Evolutionary conservation across 2,329 filamentous ascomycete species (phyloP).

Genomic region (Madurella fahalii): DNA sequence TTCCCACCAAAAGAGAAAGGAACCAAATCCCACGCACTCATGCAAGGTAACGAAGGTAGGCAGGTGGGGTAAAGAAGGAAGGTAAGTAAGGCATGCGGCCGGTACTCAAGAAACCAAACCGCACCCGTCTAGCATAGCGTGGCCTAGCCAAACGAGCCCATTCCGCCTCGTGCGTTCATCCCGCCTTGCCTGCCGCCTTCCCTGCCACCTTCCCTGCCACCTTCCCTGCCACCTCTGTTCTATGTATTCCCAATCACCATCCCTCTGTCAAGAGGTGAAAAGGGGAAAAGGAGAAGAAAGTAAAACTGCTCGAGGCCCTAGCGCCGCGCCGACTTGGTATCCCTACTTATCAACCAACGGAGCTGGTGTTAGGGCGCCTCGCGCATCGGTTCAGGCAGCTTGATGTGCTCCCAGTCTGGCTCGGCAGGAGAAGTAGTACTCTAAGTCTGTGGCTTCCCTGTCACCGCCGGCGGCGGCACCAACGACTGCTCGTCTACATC

Average conservation of each 20-base stretch:
- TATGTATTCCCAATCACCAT: neutral
- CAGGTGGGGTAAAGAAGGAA: neutral
- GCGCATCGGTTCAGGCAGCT: neutral
- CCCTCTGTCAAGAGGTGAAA: neutral
- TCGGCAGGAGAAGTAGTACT: neutral
- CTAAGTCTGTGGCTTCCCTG: neutral
- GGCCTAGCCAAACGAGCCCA: neutral
- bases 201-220: neutral
- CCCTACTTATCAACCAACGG: neutral
- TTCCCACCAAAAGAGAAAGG: neutral
- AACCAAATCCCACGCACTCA: too few relatives aligned
- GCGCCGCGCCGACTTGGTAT: neutral
- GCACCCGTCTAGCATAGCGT: neutral
- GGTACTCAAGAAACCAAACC: neutral
- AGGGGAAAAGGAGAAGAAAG: neutral
- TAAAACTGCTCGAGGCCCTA: neutral
- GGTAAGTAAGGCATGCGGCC: neutral
- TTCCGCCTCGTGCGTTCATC: neutral
- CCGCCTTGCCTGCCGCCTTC: too few relatives aligned
- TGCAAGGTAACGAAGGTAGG: neutral
- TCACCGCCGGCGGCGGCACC: neutral
- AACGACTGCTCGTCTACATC: slow-evolving; percentile 15
- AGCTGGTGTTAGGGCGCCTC: neutral
- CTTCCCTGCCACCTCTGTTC: neutral
- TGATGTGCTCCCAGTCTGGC: neutral